These are phyloP conservation scores for Ocimum tenuiflorum DNA, from an alignment of 257 asterid genomes.

Conservation along the genomic window DNA sequence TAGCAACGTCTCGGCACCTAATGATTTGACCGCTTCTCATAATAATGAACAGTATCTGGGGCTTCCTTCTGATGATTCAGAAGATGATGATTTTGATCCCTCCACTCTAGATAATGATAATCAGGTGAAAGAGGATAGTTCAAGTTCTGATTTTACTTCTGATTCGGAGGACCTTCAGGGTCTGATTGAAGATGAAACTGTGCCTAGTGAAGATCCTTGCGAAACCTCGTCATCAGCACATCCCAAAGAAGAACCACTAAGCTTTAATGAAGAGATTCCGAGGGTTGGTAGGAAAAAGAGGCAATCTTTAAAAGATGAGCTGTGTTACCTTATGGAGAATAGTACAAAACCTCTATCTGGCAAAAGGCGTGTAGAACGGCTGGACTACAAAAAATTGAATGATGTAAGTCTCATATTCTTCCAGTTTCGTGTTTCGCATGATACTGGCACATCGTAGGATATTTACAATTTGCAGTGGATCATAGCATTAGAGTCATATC, in stretches of 20 bases:
- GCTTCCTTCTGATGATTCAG: conserved; percentile 90
- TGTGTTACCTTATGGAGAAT: conserved; percentile 49
- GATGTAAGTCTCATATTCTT: conserved; percentile 60
- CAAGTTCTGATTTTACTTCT: conserved; percentile 87
- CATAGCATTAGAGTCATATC: not conserved
- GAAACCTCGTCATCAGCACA: conserved; percentile 21
- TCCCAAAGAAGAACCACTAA: conserved; percentile 4
- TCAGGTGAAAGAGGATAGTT: conserved; percentile 45
- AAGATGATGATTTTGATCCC: conserved; percentile 86
- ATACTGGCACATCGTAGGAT: not conserved
- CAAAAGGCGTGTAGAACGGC: conserved; percentile 60
- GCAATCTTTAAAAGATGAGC: conserved; percentile 45
- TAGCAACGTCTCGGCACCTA: conserved; percentile 52
- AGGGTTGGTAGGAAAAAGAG: conserved; percentile 29
- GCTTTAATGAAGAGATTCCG: conserved; percentile 23
- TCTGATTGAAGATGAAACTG: conserved; percentile 40
- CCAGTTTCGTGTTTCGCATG: conserved; percentile 4
- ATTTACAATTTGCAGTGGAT: not conserved
- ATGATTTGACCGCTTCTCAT: conserved; percentile 29
- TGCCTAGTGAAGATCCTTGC: conserved; percentile 29
- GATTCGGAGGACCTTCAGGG: conserved; percentile 80
- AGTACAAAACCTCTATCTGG: conserved; percentile 40
- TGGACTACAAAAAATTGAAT: conserved; percentile 76
- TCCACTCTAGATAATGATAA: conserved; percentile 38
- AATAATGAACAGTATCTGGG: conserved; percentile 33